phyloP scores from a whole-genome alignment of 2,329 filamentous ascomycete species.

The Fusarium sororula region DNA sequence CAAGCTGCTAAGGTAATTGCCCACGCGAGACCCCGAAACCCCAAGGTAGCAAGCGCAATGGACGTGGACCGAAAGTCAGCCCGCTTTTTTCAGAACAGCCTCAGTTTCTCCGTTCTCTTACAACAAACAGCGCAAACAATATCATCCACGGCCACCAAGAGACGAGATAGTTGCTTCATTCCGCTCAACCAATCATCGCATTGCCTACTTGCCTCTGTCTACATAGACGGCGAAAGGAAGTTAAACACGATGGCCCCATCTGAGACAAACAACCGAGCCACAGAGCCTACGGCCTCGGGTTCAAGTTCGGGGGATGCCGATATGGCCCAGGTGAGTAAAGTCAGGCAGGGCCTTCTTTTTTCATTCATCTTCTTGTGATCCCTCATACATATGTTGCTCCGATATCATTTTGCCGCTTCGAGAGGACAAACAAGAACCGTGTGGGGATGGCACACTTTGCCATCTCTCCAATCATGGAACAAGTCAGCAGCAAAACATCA shows the following conservation, averaged over 20 bases:
- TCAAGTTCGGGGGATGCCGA: conserved; percentile 36
- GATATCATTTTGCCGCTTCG: neutral
- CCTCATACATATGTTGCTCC: neutral
- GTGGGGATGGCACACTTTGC: neutral
- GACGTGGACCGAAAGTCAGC: neutral
- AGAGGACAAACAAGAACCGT: neutral
- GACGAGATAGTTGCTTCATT: neutral
- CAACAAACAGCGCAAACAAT: conserved; percentile 13
- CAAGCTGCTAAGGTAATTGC: neutral
- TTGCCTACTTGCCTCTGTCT: neutral
- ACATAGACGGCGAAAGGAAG: neutral
- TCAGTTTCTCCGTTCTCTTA: conserved; percentile 10
- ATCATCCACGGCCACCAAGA: neutral
- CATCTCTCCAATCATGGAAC: conserved; percentile 1
- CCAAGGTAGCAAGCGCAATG: neutral
- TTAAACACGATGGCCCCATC: conserved; percentile 21
- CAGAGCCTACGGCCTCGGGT: conserved; percentile 15
- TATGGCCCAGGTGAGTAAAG: conserved; percentile 39
- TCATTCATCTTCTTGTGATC: neutral
- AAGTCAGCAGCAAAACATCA: conserved; percentile 1
- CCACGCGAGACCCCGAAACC: neutral
- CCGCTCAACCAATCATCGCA: neutral
- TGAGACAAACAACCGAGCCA: conserved; percentile 21
- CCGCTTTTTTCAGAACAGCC: neutral
- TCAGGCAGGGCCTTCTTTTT: neutral